Evolutionary conservation across 345 rosid genomes (phyloP), one percentile per base, ranked within the genome.

Genomic region (Litchi chinensis): DNA sequence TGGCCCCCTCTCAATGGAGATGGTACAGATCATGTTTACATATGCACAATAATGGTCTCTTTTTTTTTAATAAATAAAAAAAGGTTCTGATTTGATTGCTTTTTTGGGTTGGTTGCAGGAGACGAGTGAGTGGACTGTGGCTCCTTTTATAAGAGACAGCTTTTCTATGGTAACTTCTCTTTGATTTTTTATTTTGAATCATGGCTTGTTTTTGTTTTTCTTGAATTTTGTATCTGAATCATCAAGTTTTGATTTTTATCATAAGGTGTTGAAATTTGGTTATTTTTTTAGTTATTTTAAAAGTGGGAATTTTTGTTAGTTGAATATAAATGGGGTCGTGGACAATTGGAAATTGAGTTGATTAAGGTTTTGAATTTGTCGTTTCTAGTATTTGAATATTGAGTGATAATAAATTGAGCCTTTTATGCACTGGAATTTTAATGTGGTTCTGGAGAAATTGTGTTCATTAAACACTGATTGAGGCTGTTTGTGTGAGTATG

Each of bases 141-240:
- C 91, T 48, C 97, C 98, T 15, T 86, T 95, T 37, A 81, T 95
- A 57, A 90, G 98, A 80, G 98, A 95, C 79, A 95, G 98, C 83
- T 93, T 93, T 70, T 93, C 94, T 39, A 95, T 95, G 99, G 96
- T 93, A 88, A 75, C 66, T 11, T 37, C n/a, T 32, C 10, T 18
- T 21, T 28, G 22, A 43, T 68, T 48, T 24, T 39, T 10, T 13
- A 12, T 50, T 39, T 40, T 69, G 10, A 62, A 9, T 73, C 16
- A 16, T 60, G 10, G 4, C 3, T 18, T 19, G 18, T 39, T 62
- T 2, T 37, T 2, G 10, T 0, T 32, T 68, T 71, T 67, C 22
- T 37, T 46, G 54, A 65, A 62, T 28, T 70, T 18, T 41, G 4
- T 5, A n/a, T 43, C 21, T 46, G 40, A 22, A 5, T 64, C 8